Base-by-base conservation (phyloP, 768 basidiomycete genomes). In the Pulveroboletus sp. region DNA sequence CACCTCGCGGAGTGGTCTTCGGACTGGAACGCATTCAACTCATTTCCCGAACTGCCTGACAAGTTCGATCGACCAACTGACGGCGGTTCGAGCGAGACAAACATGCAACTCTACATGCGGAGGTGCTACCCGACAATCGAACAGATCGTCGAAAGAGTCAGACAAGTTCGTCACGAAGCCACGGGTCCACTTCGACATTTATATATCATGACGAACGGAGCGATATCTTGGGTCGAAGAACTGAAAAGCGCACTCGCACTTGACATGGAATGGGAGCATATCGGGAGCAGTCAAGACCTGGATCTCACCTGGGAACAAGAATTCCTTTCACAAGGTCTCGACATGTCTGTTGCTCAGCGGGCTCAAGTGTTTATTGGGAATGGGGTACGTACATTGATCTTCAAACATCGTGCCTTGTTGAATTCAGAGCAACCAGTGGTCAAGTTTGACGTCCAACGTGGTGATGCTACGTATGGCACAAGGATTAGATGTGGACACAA, bases 331-430 rank as follows among this genome's bases (percentile, higher is more conserved):
- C 74, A 78, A 54, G 72, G 70, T 36, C 47, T 80, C 44, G 79
- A 81, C 55, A 81, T 81, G 77, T 69, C 71, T 43, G 65, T 81
- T 27, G 77, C 72, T 17, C 63, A 71, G 48, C 63, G 68, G 41
- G 76, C 79, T 11, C 72, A 78, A 49, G 69, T 74, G n/a, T 75
- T 81, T 48, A 63, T 81, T 30, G 80, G 79, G 1, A 80, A 81
- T 43, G 80, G 80, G 56, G 77, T 78, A 34, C 54, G 77, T 55
- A 11, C 6, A n/a, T n/a, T n/a, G 16, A 7, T 29, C 5, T n/a
- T 19, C 44, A 31, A 2, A 0, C 4, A 22, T 9, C 13, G 11
- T 11, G 5, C 35, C 29, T 24, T 32, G 29, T 51, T 57, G 20
- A 64, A 41, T 35, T 22, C 6, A 5, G 23, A 7, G 14, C 16